These are phyloP conservation scores for Trichosporon sp. DNA, from an alignment of 1,284 basidiomycete species.

Conservation along the genomic window DNA sequence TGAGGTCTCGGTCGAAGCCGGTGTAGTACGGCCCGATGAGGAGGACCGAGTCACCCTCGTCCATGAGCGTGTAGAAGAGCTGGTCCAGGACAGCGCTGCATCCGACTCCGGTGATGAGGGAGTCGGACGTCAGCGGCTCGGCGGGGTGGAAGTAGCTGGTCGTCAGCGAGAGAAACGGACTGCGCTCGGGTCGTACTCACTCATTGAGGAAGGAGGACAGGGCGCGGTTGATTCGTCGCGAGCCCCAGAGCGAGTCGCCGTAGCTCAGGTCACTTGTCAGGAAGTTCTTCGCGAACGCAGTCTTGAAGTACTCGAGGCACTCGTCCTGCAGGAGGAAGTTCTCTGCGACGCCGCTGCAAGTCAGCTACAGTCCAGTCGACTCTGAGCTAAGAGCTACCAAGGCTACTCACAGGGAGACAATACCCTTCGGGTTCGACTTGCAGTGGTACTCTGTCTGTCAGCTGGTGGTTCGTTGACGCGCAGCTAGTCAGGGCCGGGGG, in stretches of 20 bases:
- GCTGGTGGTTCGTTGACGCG: neutral
- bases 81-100: conserved; percentile 55
- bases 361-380: conserved; percentile 11
- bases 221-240: conserved; percentile 48
- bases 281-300: conserved; percentile 46
- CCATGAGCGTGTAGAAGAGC: conserved; percentile 55
- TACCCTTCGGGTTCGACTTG: conserved; percentile 51
- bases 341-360: conserved; percentile 55
- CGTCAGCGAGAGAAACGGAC: neutral
- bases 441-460: conserved; percentile 48
- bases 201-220: conserved; percentile 49
- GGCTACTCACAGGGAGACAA: conserved; percentile 51
- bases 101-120: conserved; percentile 51
- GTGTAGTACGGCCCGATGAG: conserved; percentile 54
- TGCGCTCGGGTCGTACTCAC: conserved; percentile 26
- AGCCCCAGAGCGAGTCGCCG: conserved; percentile 54
- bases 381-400: too few relatives aligned
- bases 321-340: conserved; percentile 56
- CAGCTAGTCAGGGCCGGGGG: neutral
- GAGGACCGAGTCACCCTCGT: conserved; percentile 56
- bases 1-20: conserved; percentile 53
- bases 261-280: conserved; percentile 47
- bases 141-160: conserved; percentile 45
- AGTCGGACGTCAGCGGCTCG: conserved; percentile 43
- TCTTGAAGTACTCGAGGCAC: conserved; percentile 49